Base-by-base conservation (phyloP, 129 eudicot species). In the Solidago caesia region DNA sequence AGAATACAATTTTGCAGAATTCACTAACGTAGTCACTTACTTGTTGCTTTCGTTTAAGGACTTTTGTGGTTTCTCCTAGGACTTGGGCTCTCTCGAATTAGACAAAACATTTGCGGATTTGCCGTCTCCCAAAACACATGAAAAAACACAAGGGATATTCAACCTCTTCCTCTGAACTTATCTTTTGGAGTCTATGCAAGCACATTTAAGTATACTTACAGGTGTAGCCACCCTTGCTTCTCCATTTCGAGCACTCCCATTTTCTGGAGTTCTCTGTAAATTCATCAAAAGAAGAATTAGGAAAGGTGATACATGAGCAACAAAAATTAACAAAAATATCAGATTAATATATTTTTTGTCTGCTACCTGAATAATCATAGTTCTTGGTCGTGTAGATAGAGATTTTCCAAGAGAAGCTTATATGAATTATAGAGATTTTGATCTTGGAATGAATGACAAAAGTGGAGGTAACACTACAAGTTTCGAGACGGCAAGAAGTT, bases 31-130 rank as follows among this genome's bases (percentile, higher is more conserved):
- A n/a, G 25, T 68, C 77, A 75, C 87, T 80, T 66, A 92, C 96
- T 75, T 86, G 96, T 82, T 92, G 98, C 86, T 90, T 92, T 92
- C 98, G 27, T 92, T 92, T 6, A 89, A 95, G 68, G 95, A 92
- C 73, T 88, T 92, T 81, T 92, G 98, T 43, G 98, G 96, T 79
- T 82, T 92, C 76, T 89, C 92, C 85, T 89, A 96, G 29, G 90
- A 81, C 75, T 86, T 92, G 8, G 87, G 86, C 74, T 90, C 92
- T 79, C 84, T 86, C 0, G 85, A 80, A 78, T 67, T 77, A 47
- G 91, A 78, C 75, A 87, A 47, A 77, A 66, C 85, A 72, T 75
- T 85, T 76, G 88, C 44, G n/a, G n/a, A n/a, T n/a, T n/a, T n/a
- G n/a, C n/a, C 77, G 72, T 82, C 67, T 89, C 97, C 96, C 85